These are phyloP conservation scores for Fraxinus baroniana DNA, from an alignment of 305 asterid species.

Conservation along the genomic window DNA sequence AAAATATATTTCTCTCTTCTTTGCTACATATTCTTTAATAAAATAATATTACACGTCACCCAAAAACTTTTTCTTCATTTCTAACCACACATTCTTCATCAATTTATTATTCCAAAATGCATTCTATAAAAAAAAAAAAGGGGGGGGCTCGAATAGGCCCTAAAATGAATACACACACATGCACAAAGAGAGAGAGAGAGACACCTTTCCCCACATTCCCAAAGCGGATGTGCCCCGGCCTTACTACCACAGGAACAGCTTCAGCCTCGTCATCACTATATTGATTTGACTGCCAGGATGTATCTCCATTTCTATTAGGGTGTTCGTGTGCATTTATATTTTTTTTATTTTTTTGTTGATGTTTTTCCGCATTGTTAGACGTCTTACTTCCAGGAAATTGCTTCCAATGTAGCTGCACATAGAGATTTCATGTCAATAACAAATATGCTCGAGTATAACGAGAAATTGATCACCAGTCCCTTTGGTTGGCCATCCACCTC, in stretches of 20 bases:
- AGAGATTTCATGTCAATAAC: conserved; percentile 26
- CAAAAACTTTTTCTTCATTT: too few relatives aligned
- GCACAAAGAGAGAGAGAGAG: conserved; percentile 21
- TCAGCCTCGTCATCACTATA: conserved; percentile 47
- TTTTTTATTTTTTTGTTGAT: conserved; percentile 32
- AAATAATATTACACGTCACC: too few relatives aligned
- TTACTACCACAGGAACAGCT: conserved; percentile 65
- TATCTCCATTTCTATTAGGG: conserved; percentile 36
- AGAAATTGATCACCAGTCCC: conserved; percentile 55
- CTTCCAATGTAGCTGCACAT: conserved; percentile 70
- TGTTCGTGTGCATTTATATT: conserved; percentile 26
- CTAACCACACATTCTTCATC: too few relatives aligned
- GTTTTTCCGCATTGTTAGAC: conserved; percentile 35
- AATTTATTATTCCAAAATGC: too few relatives aligned
- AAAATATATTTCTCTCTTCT: too few relatives aligned
- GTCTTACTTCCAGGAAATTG: conserved; percentile 41
- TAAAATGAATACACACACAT: too few relatives aligned
- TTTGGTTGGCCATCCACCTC: conserved; percentile 57
- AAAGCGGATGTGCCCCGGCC: conserved; percentile 97
- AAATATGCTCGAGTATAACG: conserved; percentile 15
- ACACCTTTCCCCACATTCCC: conserved; percentile 71
- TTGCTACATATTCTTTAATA: too few relatives aligned
- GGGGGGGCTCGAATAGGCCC: too few relatives aligned
- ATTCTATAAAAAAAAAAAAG: too few relatives aligned
- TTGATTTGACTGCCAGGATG: conserved; percentile 37